A percentile compares a stretch with the other conserved stretches of the same genome.
These are phyloP conservation scores for Bullera alba DNA, from an alignment of 768 basidiomycete species.

Conservation along the genomic window DNA sequence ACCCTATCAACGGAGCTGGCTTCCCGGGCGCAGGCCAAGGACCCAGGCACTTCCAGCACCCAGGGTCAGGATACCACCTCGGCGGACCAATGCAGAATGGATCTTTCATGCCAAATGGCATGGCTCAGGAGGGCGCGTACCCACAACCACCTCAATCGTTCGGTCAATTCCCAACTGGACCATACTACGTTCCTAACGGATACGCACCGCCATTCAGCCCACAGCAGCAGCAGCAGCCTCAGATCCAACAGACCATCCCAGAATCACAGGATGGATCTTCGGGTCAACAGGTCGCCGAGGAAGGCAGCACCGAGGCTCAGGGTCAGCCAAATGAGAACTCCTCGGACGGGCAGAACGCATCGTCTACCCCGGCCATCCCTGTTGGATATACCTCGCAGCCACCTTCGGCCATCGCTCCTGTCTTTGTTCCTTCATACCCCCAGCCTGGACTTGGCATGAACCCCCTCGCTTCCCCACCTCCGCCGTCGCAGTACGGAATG, in stretches of 20 bases:
- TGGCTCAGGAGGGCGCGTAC: no score
- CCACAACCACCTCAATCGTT: not conserved
- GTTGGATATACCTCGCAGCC: constrained; percentile 8
- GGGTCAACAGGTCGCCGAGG: no score
- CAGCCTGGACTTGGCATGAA: not conserved
- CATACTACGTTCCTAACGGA: not conserved
- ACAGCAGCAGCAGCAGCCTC: constrained; percentile 1
- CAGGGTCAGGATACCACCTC: constrained; percentile 6
- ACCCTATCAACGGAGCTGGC: no score
- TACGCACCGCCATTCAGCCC: constrained; percentile 6
- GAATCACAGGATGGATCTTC: constrained; percentile 1
- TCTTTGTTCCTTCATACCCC: constrained; percentile 17
- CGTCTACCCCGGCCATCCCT: not conserved
- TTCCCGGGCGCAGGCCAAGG: constrained; percentile 16
- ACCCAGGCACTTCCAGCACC: constrained; percentile 5
- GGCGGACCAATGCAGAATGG: constrained; percentile 1
- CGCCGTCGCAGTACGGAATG: constrained; percentile 17
- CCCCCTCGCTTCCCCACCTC: constrained; percentile 20
- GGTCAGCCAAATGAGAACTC: no score
- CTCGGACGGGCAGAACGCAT: no score
- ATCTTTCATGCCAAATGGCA: not conserved
- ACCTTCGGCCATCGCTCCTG: constrained; percentile 16
- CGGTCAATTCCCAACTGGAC: not conserved
- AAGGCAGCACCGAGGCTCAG: no score
- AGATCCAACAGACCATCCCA: not conserved